Percentiles rank a stretch among this genome's conserved stretches.
These are phyloP conservation scores for Liriodendron chinense DNA, from an alignment of 164 flowering plant species.

Conservation along the genomic window DNA sequence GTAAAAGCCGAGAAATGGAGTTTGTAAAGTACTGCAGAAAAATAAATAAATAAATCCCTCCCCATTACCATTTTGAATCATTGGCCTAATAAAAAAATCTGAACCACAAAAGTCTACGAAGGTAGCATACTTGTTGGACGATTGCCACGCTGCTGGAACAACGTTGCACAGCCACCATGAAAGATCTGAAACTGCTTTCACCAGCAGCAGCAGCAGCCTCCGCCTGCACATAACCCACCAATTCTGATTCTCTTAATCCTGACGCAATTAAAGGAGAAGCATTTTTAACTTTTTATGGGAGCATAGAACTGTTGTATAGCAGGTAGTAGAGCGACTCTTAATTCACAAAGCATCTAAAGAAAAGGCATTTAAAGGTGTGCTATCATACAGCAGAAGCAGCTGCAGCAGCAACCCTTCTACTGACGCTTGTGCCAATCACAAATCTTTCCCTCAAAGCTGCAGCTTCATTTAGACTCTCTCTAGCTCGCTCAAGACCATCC, in stretches of 20 bases:
- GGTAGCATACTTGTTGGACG: conserved; percentile 79
- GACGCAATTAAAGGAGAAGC: conserved; percentile 1
- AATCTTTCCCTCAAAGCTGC: conserved; percentile 90
- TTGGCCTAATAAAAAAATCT: no score
- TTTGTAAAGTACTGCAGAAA: conserved; percentile 80
- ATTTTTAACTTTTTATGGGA: not conserved
- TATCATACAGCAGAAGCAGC: conserved; percentile 93
- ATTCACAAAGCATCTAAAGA: not conserved
- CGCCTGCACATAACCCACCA: conserved; percentile 53
- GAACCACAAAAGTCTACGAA: not conserved
- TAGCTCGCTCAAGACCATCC: conserved; percentile 90
- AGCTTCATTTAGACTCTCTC: conserved; percentile 93
- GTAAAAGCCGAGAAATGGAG: conserved; percentile 80
- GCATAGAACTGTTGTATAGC: not conserved
- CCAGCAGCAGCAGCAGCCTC: conserved; percentile 99
- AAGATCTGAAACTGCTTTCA: conserved; percentile 96
- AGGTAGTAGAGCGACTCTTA: not conserved
- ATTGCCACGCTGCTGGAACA: conserved; percentile 97
- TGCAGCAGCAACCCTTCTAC: conserved; percentile 96
- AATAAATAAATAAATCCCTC: not conserved
- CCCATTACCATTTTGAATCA: not conserved
- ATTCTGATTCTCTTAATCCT: conserved; percentile 4
- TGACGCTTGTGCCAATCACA: conserved; percentile 78
- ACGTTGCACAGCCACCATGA: conserved; percentile 98
- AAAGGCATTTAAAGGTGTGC: not conserved